phyloP scores from a whole-genome alignment of 2,329 filamentous ascomycete species.

The Alternaria postmessia region DNA sequence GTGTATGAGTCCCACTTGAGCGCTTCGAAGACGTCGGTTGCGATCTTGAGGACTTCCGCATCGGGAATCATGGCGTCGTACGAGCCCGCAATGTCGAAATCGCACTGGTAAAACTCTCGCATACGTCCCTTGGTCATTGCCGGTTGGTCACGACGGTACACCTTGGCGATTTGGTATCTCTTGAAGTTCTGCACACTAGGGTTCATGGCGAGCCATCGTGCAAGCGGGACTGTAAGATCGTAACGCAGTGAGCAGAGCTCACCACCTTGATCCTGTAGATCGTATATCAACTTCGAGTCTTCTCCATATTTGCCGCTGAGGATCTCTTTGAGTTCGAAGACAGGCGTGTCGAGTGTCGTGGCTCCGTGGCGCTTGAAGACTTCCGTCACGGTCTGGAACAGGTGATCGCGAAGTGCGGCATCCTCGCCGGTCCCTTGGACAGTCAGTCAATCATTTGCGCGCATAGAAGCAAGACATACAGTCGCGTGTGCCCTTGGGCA shows the following conservation, averaged over 20 bases:
- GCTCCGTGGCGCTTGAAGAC: slow-evolving; percentile 52
- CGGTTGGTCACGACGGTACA: slow-evolving; percentile 82
- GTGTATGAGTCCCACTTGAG: slow-evolving; percentile 80
- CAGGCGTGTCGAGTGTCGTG: slow-evolving; percentile 63
- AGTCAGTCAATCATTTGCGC: slow-evolving; percentile 22
- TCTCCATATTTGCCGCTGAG: slow-evolving; percentile 91
- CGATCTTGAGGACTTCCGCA: slow-evolving; percentile 85
- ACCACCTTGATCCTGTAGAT: slow-evolving; percentile 85
- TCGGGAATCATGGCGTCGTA: slow-evolving; percentile 94
- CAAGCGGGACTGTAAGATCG: slow-evolving; percentile 88
- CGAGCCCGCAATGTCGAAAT: slow-evolving; percentile 87
- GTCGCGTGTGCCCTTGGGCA: slow-evolving; percentile 89
- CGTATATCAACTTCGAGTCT: slow-evolving; percentile 91
- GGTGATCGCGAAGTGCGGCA: slow-evolving; percentile 47
- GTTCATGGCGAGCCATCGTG: slow-evolving; percentile 93
- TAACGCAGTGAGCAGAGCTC: slow-evolving; percentile 86
- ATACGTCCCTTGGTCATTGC: slow-evolving; percentile 86
- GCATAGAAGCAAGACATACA: slow-evolving; percentile 64
- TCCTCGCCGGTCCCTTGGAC: slow-evolving; percentile 41
- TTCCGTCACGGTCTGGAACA: slow-evolving; percentile 45
- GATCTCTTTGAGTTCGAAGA: slow-evolving; percentile 88
- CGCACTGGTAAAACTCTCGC: slow-evolving; percentile 97
- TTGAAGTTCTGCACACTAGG: slow-evolving; percentile 82
- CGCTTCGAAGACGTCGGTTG: slow-evolving; percentile 83
- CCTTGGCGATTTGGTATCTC: slow-evolving; percentile 94